phyloP scores from a whole-genome alignment of 2,329 filamentous ascomycete species.

The Microdochium paspali region DNA sequence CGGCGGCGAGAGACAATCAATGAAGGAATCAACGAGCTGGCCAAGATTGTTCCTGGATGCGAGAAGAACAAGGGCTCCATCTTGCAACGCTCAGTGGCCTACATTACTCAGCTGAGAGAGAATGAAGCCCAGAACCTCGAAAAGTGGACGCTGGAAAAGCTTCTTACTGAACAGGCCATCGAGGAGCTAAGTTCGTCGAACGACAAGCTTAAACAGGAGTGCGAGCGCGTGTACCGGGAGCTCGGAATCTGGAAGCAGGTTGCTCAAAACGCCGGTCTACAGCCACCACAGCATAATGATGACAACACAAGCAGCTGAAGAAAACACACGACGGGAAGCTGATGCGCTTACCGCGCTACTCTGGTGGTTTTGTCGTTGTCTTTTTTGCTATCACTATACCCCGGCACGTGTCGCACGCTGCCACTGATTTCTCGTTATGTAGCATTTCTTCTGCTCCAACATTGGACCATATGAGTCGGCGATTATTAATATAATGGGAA shows the following conservation, averaged over 20 bases:
- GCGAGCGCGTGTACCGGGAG: conserved; percentile 68
- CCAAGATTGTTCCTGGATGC: conserved; percentile 93
- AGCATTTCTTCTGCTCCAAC: too few species aligned
- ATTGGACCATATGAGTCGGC: too few species aligned
- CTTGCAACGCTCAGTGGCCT: conserved; percentile 82
- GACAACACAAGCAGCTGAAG: conserved; percentile 19
- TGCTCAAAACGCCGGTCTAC: conserved; percentile 50
- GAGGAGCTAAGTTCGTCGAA: conserved; percentile 80
- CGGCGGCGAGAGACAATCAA: conserved; percentile 97
- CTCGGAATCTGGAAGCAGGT: conserved; percentile 70
- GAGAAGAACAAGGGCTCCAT: conserved; percentile 99
- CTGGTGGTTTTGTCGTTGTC: too few species aligned
- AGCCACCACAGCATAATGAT: conserved; percentile 30
- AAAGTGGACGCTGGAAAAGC: conserved; percentile 87
- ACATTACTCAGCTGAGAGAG: conserved; percentile 90
- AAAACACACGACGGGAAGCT: too few species aligned
- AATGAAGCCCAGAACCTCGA: conserved; percentile 92
- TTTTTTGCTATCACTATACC: too few species aligned
- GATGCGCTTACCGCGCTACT: too few species aligned
- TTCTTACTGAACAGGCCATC: conserved; percentile 81
- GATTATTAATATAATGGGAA: too few species aligned
- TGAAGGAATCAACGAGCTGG: conserved; percentile 94
- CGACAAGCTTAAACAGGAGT: conserved; percentile 76
- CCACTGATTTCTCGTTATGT: too few species aligned
- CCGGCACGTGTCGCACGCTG: too few species aligned